Evolutionary conservation across 2,329 filamentous ascomycete species (phyloP).

Genomic region (Neophaeococcomyces mojaviensis): DNA sequence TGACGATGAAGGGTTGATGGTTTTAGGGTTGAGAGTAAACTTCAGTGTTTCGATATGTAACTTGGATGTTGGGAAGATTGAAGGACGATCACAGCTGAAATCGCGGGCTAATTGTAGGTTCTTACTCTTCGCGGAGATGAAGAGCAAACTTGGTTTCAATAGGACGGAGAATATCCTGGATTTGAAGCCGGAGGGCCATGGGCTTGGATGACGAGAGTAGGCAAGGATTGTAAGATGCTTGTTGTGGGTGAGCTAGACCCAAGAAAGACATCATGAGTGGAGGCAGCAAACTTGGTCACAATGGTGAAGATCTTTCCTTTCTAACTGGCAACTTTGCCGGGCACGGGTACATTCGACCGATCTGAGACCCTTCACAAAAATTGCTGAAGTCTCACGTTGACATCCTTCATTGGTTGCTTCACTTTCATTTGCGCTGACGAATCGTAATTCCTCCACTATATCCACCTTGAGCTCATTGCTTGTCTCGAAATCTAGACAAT

Average conservation of each 20-base stretch:
- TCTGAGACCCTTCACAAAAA: too few species aligned
- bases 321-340: background rate
- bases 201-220: too few species aligned
- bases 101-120: slow-evolving; percentile 6
- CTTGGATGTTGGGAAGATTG: background rate
- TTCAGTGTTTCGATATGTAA: background rate
- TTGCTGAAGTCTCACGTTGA: background rate
- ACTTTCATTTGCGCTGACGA: slow-evolving; percentile 2
- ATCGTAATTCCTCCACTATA: background rate
- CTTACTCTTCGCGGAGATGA: background rate
- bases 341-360: too few species aligned
- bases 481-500: background rate
- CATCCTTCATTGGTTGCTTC: slow-evolving; percentile 4
- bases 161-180: too few species aligned
- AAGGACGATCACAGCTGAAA: background rate
- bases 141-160: too few species aligned
- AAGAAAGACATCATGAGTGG: background rate
- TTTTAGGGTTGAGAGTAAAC: background rate
- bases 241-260: too few species aligned
- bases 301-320: background rate
- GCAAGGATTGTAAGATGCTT: too few species aligned
- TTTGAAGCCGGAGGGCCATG: too few species aligned
- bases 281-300: slow-evolving; percentile 1
- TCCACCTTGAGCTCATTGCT: slow-evolving; percentile 8
- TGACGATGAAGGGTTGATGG: background rate